These are phyloP conservation scores for Acanthamoeba polyphaga DNA, from an alignment of 208 protist genomes.

Conservation along the genomic window DNA sequence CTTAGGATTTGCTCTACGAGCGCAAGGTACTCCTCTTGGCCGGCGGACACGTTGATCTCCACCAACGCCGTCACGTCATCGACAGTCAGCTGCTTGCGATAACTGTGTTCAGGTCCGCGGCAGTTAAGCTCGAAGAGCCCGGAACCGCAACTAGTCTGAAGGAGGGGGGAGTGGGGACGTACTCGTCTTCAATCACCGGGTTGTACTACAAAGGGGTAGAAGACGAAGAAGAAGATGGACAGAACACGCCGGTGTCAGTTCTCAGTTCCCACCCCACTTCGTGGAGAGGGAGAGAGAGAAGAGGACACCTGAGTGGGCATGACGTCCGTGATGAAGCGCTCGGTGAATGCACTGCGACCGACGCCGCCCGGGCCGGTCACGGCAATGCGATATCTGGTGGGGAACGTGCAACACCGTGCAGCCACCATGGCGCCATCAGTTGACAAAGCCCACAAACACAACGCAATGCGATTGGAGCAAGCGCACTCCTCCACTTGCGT, in stretches of 20 bases:
- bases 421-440: background rate
- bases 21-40: background rate
- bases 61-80: background rate
- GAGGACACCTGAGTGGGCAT: background rate
- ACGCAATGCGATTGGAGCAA: background rate
- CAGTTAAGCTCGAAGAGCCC: too few relatives aligned
- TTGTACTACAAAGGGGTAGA: background rate
- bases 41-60: background rate
- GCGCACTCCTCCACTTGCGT: background rate
- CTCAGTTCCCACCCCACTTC: too few relatives aligned
- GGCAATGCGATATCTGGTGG: background rate
- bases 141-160: background rate
- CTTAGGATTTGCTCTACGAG: background rate
- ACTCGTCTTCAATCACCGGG: background rate
- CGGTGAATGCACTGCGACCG: background rate
- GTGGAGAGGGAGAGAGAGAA: too few relatives aligned
- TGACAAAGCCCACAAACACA: background rate
- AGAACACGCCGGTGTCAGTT: background rate
- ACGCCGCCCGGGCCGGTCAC: background rate
- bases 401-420: background rate
- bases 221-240: background rate
- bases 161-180: background rate
- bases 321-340: background rate
- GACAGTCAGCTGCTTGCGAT: background rate
- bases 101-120: background rate